Conservation (phyloP, 2,329 filamentous ascomycete species). For the Aspergillus novofumigatus region DNA sequence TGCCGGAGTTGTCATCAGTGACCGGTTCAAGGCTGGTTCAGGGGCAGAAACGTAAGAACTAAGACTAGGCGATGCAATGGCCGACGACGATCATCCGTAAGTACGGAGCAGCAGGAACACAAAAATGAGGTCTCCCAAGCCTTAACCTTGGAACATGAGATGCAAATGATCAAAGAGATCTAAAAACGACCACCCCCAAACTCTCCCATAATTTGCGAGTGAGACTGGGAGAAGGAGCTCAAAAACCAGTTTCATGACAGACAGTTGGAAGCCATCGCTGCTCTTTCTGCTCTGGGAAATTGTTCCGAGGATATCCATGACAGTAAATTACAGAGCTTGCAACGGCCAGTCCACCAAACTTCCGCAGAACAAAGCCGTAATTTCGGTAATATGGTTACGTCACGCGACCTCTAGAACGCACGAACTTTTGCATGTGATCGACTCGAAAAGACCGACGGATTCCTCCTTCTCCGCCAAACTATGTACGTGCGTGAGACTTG, state of each 20-base stretch:
- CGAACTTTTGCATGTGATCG: conserved; percentile 34
- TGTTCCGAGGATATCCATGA: conserved; percentile 14
- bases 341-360: not conserved
- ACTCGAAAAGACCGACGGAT: conserved; percentile 22
- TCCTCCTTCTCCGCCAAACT: conserved; percentile 13
- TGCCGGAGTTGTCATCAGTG: not conserved
- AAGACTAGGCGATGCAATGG: not conserved
- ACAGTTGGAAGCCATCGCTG: not conserved
- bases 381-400: conserved; percentile 29
- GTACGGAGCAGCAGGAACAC: not conserved
- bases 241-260: not conserved
- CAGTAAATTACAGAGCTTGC: conserved; percentile 5
- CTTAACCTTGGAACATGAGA: conserved; percentile 1
- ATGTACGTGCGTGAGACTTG: not conserved
- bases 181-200: not conserved
- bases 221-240: not conserved
- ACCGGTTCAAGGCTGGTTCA: conserved; percentile 12
- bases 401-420: conserved; percentile 24
- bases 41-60: conserved; percentile 13
- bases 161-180: not conserved
- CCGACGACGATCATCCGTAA: conserved; percentile 14
- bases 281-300: conserved; percentile 12
- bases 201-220: not conserved
- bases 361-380: conserved; percentile 12
- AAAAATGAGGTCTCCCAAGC: conserved; percentile 12